These are phyloP conservation scores for Aspergillus sp. DNA, from an alignment of 2,329 filamentous ascomycete genomes.

Conservation along the genomic window DNA sequence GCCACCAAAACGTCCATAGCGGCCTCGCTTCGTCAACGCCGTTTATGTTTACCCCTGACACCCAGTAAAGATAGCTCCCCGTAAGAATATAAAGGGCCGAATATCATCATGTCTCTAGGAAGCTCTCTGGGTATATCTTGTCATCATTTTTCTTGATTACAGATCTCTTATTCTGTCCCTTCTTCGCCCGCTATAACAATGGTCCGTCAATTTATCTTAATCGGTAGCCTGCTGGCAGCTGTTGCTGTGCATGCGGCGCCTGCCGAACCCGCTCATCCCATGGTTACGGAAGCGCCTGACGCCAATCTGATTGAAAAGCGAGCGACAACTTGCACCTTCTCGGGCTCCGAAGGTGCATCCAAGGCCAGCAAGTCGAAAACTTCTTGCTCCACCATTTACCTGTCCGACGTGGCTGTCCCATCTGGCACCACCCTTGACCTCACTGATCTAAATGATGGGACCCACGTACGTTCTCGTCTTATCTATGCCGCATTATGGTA, in stretches of 20 bases:
- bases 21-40: neutral
- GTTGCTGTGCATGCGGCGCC: neutral
- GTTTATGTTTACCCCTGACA: neutral
- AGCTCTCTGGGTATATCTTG: neutral
- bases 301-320: neutral
- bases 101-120: neutral
- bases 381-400: slow-evolving; percentile 4
- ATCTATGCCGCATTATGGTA: fast-evolving
- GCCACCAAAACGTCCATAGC: neutral
- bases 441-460: neutral
- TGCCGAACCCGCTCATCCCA: neutral
- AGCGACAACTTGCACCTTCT: slow-evolving; percentile 1
- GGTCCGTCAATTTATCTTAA: neutral
- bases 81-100: neutral
- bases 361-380: slow-evolving; percentile 5
- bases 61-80: too few species aligned
- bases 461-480: neutral
- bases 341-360: neutral
- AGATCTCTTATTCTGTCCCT: too few species aligned
- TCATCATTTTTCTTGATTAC: neutral
- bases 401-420: slow-evolving; percentile 1
- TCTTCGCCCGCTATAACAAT: neutral
- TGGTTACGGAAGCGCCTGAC: neutral
- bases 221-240: neutral
- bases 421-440: neutral